These are phyloP conservation scores for Suhomyces ambrosiae DNA, from an alignment of 1,139 yeast species.

Conservation along the genomic window DNA sequence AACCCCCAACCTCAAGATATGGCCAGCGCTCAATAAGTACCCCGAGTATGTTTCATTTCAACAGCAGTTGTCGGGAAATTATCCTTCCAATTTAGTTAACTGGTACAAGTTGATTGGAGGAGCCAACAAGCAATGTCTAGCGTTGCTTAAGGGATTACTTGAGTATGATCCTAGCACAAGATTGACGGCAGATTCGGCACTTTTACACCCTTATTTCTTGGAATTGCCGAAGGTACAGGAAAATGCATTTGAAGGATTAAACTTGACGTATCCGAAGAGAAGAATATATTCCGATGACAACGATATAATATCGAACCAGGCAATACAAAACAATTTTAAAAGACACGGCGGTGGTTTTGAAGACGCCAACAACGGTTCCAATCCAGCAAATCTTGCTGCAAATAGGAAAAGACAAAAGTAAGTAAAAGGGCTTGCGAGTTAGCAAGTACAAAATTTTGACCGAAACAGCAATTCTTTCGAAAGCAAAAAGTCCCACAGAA, in stretches of 20 bases:
- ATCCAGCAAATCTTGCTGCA: conserved; percentile 1
- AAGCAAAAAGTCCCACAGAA: too few relatives aligned
- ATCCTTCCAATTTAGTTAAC: conserved; percentile 67
- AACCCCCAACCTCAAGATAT: conserved; percentile 70
- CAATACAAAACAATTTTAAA: conserved; percentile 21
- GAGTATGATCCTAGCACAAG: conserved; percentile 85
- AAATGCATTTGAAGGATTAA: conserved; percentile 70
- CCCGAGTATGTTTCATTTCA: conserved; percentile 76
- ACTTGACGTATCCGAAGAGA: conserved; percentile 67
- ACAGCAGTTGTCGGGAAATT: conserved; percentile 54
- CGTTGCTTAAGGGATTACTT: conserved; percentile 62
- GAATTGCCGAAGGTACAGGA: conserved; percentile 67
- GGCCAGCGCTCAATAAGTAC: conserved; percentile 79
- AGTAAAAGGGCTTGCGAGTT: too few relatives aligned
- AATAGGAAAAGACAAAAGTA: conserved; percentile 34
- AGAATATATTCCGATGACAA: conserved; percentile 78
- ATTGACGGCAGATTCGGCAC: conserved; percentile 66
- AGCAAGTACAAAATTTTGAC: too few relatives aligned
- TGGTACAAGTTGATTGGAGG: conserved; percentile 90
- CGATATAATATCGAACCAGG: conserved; percentile 50
- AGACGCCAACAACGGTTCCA: conserved; percentile 6
- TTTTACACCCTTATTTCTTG: conserved; percentile 74
- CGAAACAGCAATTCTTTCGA: too few relatives aligned
- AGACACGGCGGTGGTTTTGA: conserved; percentile 26
- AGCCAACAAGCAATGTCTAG: conserved; percentile 65